These are phyloP conservation scores for Volvox carteri DNA, from an alignment of 163 green algal genomes.

Conservation along the genomic window DNA sequence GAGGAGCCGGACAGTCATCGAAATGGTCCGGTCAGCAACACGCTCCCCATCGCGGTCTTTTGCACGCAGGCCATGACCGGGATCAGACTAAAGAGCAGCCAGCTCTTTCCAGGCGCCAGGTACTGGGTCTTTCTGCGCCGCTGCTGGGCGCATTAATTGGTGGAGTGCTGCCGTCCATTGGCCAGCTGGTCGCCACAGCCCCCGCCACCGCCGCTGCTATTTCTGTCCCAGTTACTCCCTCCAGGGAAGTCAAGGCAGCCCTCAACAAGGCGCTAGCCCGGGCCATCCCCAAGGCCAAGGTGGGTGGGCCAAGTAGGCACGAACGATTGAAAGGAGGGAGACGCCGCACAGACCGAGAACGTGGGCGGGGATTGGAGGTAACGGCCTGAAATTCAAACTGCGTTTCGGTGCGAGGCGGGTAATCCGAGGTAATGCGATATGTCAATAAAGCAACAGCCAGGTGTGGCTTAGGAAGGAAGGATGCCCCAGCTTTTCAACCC, in stretches of 20 bases:
- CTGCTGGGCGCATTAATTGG: background rate
- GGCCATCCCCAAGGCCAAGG: constrained; percentile 63
- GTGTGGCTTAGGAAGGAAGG: too few relatives aligned
- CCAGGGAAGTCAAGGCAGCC: constrained; percentile 44
- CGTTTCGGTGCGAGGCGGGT: too few relatives aligned
- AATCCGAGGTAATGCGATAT: too few relatives aligned
- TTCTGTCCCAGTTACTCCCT: constrained; percentile 7
- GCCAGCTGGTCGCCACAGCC: background rate
- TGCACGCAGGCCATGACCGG: background rate
- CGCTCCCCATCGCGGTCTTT: too few relatives aligned
- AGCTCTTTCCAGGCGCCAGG: constrained; percentile 11
- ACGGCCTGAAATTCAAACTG: background rate
- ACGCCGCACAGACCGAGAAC: too few relatives aligned
- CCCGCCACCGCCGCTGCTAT: background rate
- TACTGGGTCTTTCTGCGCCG: background rate
- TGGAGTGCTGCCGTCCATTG: background rate
- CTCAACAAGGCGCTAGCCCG: constrained; percentile 57
- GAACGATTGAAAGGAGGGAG: background rate
- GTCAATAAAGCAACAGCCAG: too few relatives aligned
- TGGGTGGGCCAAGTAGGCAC: background rate
- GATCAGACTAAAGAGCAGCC: too few relatives aligned
- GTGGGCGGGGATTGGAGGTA: background rate
- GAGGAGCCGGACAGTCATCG: background rate
- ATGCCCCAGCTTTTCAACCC: too few relatives aligned
- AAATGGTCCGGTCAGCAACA: too few relatives aligned